Percentiles rank a stretch among this genome's conserved stretches.
phyloP scores from a whole-genome alignment of 306 rosid species.

The Begonia fuchsioides region DNA sequence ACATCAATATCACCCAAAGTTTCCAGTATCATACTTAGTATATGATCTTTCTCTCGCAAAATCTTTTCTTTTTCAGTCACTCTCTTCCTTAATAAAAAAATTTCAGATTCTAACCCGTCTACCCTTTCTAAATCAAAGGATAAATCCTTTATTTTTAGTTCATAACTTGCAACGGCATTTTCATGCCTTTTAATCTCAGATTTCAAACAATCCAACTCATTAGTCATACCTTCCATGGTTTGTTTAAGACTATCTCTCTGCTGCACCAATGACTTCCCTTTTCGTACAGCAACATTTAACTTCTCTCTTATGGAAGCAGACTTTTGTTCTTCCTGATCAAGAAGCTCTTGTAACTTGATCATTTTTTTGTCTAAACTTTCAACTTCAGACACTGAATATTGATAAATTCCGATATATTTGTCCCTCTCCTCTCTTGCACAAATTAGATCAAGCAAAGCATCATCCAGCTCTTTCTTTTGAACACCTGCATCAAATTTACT shows the following conservation, averaged over 20 bases:
- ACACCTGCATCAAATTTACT: slow-evolving; percentile 25
- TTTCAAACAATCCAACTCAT: slow-evolving; percentile 47
- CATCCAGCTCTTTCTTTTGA: slow-evolving; percentile 60
- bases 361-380: slow-evolving; percentile 38
- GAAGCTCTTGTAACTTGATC: slow-evolving; percentile 60
- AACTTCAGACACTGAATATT: slow-evolving; percentile 40
- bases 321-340: slow-evolving; percentile 83
- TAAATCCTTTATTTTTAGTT: slow-evolving; percentile 40
- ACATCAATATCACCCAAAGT: slow-evolving; percentile 45
- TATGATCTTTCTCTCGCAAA: slow-evolving; percentile 50
- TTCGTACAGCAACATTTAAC: slow-evolving; percentile 80
- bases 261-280: slow-evolving; percentile 84
- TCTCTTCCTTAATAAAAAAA: slow-evolving; percentile 34
- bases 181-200: slow-evolving; percentile 40
- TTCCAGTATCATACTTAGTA: slow-evolving; percentile 35
- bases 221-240: slow-evolving; percentile 42
- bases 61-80: slow-evolving; percentile 43
- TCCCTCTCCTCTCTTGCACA: slow-evolving; percentile 55
- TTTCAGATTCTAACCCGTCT: slow-evolving; percentile 62
- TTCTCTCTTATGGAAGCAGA: slow-evolving; percentile 78
- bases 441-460: slow-evolving; percentile 42
- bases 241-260: slow-evolving; percentile 79
- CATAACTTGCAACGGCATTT: slow-evolving; percentile 41
- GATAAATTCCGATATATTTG: slow-evolving; percentile 38
- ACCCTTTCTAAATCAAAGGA: slow-evolving; percentile 41